Evolutionary conservation across 2,329 filamentous ascomycete species (phyloP).

Genomic region (Colletotrichum caudatum): DNA sequence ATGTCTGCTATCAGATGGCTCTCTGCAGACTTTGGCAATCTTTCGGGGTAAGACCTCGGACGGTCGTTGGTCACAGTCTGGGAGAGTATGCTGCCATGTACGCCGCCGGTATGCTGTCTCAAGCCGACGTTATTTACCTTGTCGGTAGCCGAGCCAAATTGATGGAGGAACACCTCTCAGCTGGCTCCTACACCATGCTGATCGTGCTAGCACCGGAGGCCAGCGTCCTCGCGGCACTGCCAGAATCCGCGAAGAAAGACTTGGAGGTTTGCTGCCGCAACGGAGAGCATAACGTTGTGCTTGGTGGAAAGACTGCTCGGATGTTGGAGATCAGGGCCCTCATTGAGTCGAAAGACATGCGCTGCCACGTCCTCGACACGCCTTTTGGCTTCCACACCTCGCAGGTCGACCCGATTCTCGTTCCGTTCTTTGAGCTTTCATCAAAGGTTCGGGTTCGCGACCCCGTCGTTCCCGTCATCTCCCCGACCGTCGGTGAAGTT

Average conservation of each 20-base stretch:
- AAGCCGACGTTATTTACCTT: conserved; percentile 76
- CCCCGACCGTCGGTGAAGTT: conserved; percentile 69
- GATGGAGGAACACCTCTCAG: conserved; percentile 72
- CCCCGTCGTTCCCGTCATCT: conserved; percentile 72
- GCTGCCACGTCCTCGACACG: conserved; percentile 60
- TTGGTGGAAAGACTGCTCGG: conserved; percentile 60
- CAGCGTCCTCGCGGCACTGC: conserved; percentile 60
- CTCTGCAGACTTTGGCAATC: conserved; percentile 66
- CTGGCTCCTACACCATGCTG: conserved; percentile 72
- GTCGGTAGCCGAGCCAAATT: conserved; percentile 76
- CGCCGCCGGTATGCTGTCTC: conserved; percentile 76
- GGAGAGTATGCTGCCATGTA: conserved; percentile 81
- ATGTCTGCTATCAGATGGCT: conserved; percentile 68
- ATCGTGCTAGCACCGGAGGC: conserved; percentile 61
- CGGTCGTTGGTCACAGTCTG: conserved; percentile 71
- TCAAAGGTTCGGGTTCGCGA: conserved; percentile 52
- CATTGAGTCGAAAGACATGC: conserved; percentile 51
- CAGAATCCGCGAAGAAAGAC: conserved; percentile 37
- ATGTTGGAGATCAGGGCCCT: conserved; percentile 58
- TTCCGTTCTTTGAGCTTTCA: conserved; percentile 65
- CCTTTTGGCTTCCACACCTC: conserved; percentile 67
- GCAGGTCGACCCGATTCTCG: conserved; percentile 66
- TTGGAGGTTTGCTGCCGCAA: conserved; percentile 78
- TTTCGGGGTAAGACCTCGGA: conserved; percentile 66
- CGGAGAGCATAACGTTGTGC: conserved; percentile 77